Base-by-base conservation (phyloP, 345 rosid species). In the Eucalyptus grandis region DNA sequence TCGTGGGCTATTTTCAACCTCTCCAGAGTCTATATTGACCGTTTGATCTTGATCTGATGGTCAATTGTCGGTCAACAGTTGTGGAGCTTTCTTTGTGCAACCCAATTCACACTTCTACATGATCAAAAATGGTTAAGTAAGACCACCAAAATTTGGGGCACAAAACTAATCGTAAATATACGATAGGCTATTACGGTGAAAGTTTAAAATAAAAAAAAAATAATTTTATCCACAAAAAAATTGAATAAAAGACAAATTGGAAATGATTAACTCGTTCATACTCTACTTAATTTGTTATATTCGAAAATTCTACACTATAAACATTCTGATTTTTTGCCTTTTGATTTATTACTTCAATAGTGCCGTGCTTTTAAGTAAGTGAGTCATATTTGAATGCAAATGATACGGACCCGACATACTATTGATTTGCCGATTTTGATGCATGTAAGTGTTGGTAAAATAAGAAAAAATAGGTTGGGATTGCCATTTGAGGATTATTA, bases 1-100 rank as follows among this genome's bases (percentile, higher is more conserved):
- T 80, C 24, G 91, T 87, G 91, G 93, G 89, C 90, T 49, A 15
- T 22, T 53, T 26, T 91, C 17, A 56, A 6, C 11, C 82, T 62
- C 43, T 82, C 53, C 87, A 27, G 26, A 51, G 49, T 88, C 88
- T 11, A 82, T 86, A 8, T 86, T 37, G 58, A 89, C 90, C 94
- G 86, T 91, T 44, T 4, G 93, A 91, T 92, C 53, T 21, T 54
- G 46, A 89, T 91, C 91, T 11, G 3, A 43, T 49, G 90, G 88
- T 90, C 90, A 89, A 89, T 14, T 50, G 88, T 77, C 6, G 49
- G 93, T 93, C 95, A 92, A 91, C 77, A 51, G 58, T 11, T 77
- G 92, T 92, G 91, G 88, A 91, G 85, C 49, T 86, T 24, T 40
- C 22, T 46, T 14, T 4, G 26, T 21, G 46, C 82, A 19, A 9